Evolutionary conservation across 805 yeast genomes (phyloP), one percentile per base, ranked within the genome.

Genomic region (Candida silvatica): DNA sequence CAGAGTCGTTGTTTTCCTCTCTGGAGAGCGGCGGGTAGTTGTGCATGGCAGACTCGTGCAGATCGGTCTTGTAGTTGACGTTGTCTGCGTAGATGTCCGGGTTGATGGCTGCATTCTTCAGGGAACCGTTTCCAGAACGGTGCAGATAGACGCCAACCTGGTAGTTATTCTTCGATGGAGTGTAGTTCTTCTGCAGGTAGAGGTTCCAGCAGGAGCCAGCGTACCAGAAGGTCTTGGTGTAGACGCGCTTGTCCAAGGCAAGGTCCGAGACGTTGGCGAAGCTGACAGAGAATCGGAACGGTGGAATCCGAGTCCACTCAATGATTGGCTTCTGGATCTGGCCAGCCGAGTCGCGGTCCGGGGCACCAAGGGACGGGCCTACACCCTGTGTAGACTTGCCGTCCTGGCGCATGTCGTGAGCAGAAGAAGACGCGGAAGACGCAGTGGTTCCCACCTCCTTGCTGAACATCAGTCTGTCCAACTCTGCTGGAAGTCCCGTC

Each of bases 151-250:
- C 77, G 5, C 79, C 79, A 48, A 73, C 62, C 40, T 73, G 77
- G 39, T 49, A 63, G 3, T 67, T 62, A 37, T 62, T 57, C 37
- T 63, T 62, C 30, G 56, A 52, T 17, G 58, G 56, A 26, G 65
- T 49, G 18, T 48, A 50, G 30, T 54, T 64, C 42, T 69, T 72
- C 38, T 73, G 78, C 22, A 71, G 54, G 46, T 73, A 73, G 6
- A 73, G 49, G 41, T 69, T 71, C 79, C 79, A 73, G 43, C 66
- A 69, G 8, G 77, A 70, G 0, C 79, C 79, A n/a, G 77, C 76
- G 45, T 71, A 72, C 76, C 77, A 72, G 23, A 70, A 56, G 0
- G 74, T 64, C 38, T 66, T 63, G 7, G 72, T 67, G 43, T 72
- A 72, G 2, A 69, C 67, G 28, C 77, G 52, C 43, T 62, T 66